A percentile compares a stretch with the other conserved stretches of the same genome.
Conservation (phyloP, 139 green algal genomes). For the Chara braunii region DNA sequence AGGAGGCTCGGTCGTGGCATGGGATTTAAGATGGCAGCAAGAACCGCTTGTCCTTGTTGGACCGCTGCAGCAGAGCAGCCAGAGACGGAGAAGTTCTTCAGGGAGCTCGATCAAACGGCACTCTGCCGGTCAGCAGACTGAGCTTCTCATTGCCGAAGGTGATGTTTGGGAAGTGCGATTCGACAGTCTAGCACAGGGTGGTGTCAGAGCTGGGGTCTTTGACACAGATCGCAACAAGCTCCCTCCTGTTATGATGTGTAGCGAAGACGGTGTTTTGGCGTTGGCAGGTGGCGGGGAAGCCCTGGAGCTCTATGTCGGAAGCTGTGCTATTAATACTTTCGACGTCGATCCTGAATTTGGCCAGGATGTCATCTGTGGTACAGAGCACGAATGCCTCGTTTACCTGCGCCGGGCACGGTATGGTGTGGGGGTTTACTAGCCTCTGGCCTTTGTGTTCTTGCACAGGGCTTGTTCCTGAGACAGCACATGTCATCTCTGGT, state of each 20-base stretch:
- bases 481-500: too few relatives aligned
- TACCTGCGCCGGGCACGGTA: too few relatives aligned
- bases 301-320: neutral
- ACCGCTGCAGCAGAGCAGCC: neutral
- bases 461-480: too few relatives aligned
- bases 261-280: neutral
- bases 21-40: neutral
- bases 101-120: too few relatives aligned
- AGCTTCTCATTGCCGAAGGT: too few relatives aligned
- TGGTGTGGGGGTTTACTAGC: too few relatives aligned
- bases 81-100: neutral
- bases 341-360: conserved; percentile 22
- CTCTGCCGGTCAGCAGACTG: too few relatives aligned
- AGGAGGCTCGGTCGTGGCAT: neutral
- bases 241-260: neutral
- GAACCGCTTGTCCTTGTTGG: neutral
- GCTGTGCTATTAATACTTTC: conserved; percentile 13
- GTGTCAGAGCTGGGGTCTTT: neutral
- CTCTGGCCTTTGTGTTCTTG: too few relatives aligned
- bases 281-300: neutral
- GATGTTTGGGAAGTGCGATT: conserved; percentile 9
- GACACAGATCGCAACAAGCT: neutral
- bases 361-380: conserved; percentile 2
- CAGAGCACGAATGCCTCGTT: neutral
- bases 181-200: neutral